Conservation (phyloP, 148 eudicot species). For the Diospyros lotus region DNA sequence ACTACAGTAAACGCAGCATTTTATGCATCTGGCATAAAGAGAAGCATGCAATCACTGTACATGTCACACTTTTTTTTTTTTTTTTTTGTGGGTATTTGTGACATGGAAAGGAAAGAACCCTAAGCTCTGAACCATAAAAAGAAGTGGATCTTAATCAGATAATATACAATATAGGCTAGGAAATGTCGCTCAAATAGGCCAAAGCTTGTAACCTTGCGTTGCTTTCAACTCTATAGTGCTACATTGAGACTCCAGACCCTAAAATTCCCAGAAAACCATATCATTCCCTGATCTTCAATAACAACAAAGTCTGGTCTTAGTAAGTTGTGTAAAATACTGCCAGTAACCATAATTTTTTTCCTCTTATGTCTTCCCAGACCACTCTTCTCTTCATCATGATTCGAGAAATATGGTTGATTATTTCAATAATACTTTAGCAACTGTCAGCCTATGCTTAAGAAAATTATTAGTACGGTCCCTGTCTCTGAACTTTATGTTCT, state of each 20-base stretch:
- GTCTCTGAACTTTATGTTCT: neutral
- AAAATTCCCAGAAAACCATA: neutral
- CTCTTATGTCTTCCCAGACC: neutral
- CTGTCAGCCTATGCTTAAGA: neutral
- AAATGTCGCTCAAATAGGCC: neutral
- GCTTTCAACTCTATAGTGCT: neutral
- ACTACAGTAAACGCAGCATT: no score
- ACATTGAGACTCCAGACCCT: neutral
- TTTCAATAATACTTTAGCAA: neutral
- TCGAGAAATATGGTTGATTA: neutral
- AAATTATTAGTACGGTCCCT: neutral
- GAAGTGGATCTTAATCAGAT: neutral
- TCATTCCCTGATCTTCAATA: neutral
- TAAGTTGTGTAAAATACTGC: neutral
- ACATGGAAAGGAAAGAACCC: no score
- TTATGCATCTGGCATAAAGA: no score
- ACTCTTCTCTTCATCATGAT: neutral
- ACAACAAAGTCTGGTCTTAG: neutral
- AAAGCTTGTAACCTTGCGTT: neutral
- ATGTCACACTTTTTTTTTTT: no score
- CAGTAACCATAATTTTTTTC: conserved; percentile 4
- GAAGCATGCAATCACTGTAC: no score
- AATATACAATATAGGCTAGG: neutral
- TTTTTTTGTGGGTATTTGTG: no score
- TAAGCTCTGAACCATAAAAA: no score